phyloP scores from a whole-genome alignment of 2,329 filamentous ascomycete species.

The Xylariaceae sp. region DNA sequence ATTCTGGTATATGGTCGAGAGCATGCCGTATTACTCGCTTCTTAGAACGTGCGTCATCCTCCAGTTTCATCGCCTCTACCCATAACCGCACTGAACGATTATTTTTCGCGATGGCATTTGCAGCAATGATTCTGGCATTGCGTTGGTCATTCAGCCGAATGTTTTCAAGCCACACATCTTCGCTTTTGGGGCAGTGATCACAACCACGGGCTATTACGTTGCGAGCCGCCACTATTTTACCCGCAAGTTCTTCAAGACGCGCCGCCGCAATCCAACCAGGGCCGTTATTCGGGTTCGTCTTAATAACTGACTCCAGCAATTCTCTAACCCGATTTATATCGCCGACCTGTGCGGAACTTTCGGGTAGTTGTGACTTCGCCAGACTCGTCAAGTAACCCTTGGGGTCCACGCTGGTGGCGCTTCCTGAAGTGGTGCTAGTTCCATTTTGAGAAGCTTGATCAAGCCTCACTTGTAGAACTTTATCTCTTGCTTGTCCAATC shows the following conservation, averaged over 20 bases:
- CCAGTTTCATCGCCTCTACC: conserved; percentile 92
- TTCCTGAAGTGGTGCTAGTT: conserved; percentile 65
- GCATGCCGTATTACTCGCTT: conserved; percentile 91
- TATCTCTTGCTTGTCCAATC: conserved; percentile 92
- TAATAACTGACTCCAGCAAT: conserved; percentile 92
- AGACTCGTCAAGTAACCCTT: conserved; percentile 94
- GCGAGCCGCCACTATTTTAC: conserved; percentile 82
- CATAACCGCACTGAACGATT: conserved; percentile 82
- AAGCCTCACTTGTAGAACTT: conserved; percentile 87
- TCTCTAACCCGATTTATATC: conserved; percentile 92
- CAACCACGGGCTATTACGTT: conserved; percentile 85
- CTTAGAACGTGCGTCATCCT: conserved; percentile 74
- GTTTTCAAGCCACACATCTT: conserved; percentile 94
- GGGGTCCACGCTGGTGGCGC: conserved; percentile 84
- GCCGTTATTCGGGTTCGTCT: conserved; percentile 91
- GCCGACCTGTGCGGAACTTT: conserved; percentile 77
- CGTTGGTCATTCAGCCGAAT: conserved; percentile 87
- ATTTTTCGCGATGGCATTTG: conserved; percentile 88
- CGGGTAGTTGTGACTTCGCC: conserved; percentile 71
- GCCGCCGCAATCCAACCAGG: conserved; percentile 95
- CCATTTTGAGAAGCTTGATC: conserved; percentile 78
- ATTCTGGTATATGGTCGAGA: conserved; percentile 87
- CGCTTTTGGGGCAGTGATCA: conserved; percentile 84
- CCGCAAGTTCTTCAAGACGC: conserved; percentile 84
- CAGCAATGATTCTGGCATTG: conserved; percentile 93